These are phyloP conservation scores for Micractinium conductrix DNA, from an alignment of 139 green algal genomes.

Conservation along the genomic window DNA sequence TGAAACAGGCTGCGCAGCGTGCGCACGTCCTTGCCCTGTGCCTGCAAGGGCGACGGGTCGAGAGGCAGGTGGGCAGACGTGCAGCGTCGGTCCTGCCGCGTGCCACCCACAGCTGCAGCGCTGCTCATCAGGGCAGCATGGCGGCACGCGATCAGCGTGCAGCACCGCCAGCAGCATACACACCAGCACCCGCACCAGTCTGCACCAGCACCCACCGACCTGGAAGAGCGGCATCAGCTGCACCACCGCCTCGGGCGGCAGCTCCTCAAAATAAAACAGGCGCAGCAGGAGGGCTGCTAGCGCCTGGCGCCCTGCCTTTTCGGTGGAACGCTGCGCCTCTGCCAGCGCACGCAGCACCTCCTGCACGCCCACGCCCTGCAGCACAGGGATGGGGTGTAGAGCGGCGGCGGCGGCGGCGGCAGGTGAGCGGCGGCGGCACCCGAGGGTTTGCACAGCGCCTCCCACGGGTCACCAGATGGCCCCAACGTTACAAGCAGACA, in stretches of 20 bases:
- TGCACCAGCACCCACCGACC: neutral
- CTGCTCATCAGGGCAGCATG: too few species aligned
- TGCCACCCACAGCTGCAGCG: neutral
- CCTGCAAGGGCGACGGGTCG: slow-evolving; percentile 4
- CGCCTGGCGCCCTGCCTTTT: slow-evolving; percentile 29
- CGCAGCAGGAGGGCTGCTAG: slow-evolving; percentile 27
- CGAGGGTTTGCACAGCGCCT: neutral
- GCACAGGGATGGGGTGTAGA: too few species aligned
- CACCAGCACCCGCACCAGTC: neutral
- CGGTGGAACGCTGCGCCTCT: slow-evolving; percentile 24
- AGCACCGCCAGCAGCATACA: neutral
- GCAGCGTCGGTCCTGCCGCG: neutral
- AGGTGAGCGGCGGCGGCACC: neutral
- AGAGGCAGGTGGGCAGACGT: neutral
- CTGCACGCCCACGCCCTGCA: slow-evolving; percentile 34
- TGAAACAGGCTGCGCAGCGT: slow-evolving; percentile 36
- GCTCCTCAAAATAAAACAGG: slow-evolving; percentile 45
- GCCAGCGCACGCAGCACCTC: slow-evolving; percentile 33
- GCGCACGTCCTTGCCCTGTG: slow-evolving; percentile 31
- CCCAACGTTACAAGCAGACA: neutral
- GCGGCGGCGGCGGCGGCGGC: neutral
- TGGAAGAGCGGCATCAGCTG: slow-evolving; percentile 36
- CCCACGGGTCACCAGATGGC: neutral
- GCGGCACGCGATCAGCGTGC: neutral
- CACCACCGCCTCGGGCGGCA: slow-evolving; percentile 31